Evolutionary conservation across 1,284 basidiomycete species (phyloP).

Genomic region (Rhodotorula mucilaginosa): DNA sequence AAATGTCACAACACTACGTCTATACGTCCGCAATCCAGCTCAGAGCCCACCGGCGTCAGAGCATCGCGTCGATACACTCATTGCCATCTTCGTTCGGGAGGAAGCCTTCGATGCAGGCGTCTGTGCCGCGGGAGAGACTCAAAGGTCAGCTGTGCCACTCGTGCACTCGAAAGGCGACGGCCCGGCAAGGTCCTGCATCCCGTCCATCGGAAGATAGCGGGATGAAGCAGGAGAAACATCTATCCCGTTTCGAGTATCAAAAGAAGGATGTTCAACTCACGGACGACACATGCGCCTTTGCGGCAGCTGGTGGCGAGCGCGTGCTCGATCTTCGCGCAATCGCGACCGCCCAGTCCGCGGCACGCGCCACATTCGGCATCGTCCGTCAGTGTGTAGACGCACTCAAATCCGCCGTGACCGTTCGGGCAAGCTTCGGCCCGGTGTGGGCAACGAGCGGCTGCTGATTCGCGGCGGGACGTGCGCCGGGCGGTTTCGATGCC

Average conservation of each 20-base stretch:
- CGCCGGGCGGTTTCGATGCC: slow-evolving; percentile 6
- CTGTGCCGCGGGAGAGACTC: not conserved
- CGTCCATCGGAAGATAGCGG: not conserved
- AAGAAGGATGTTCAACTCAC: slow-evolving; percentile 9
- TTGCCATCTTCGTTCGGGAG: slow-evolving; percentile 1
- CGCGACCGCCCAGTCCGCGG: slow-evolving; percentile 14
- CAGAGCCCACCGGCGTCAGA: not conserved
- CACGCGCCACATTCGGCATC: slow-evolving; percentile 30
- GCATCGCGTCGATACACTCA: slow-evolving; percentile 13
- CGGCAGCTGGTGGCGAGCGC: slow-evolving; percentile 31
- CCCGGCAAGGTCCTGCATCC: no score
- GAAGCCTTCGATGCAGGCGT: slow-evolving; percentile 18
- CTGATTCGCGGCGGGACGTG: slow-evolving; percentile 20
- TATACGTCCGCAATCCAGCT: no score
- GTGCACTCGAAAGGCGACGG: no score
- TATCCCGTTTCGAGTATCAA: no score
- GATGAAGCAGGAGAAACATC: not conserved
- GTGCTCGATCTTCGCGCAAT: slow-evolving; percentile 19
- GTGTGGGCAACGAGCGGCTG: slow-evolving; percentile 16
- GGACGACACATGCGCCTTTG: slow-evolving; percentile 20
- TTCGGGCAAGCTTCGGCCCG: slow-evolving; percentile 19
- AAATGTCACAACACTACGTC: no score
- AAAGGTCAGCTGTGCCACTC: no score
- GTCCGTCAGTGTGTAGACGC: slow-evolving; percentile 19
- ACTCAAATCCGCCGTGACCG: slow-evolving; percentile 30